phyloP scores from a whole-genome alignment of 2,329 filamentous ascomycete genomes.

The Neofusicoccum ribis region DNA sequence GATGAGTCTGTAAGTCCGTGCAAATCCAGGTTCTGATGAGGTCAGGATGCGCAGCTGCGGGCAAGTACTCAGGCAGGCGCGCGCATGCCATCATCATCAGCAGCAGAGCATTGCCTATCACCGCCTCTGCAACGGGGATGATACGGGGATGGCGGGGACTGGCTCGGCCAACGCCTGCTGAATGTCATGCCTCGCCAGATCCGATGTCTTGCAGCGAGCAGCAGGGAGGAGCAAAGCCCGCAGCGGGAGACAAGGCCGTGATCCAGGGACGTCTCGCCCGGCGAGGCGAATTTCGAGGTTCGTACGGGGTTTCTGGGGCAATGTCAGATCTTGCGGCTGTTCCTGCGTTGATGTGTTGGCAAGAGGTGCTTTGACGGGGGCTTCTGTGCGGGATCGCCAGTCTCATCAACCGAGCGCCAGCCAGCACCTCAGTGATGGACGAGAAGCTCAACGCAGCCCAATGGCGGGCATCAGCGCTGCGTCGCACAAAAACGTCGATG shows the following conservation, averaged over 20 bases:
- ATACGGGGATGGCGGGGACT: neutral
- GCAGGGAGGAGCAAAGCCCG: neutral
- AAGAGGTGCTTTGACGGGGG: neutral
- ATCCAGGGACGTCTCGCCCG: neutral
- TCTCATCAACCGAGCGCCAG: slow-evolving; percentile 11
- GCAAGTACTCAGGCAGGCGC: neutral
- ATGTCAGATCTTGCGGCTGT: neutral
- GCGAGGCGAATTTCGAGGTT: neutral
- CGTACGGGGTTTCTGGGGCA: neutral
- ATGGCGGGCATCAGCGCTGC: neutral
- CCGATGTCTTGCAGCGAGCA: slow-evolving; percentile 2
- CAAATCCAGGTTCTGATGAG: slow-evolving; percentile 5
- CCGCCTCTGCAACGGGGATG: neutral
- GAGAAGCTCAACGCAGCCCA: slow-evolving; percentile 3
- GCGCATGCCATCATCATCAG: slow-evolving; percentile 12
- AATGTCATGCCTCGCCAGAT: neutral
- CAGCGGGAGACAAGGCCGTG: neutral
- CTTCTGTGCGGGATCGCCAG: neutral
- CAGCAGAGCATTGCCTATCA: slow-evolving; percentile 1
- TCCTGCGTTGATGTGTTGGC: neutral
- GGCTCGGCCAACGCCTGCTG: neutral
- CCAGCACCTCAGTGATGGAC: neutral
- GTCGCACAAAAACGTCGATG: slow-evolving; percentile 17
- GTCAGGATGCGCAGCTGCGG: neutral
- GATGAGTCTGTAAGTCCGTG: neutral